These are phyloP conservation scores for Silene coronaria DNA, from an alignment of 179 eudicot species.

Conservation along the genomic window DNA sequence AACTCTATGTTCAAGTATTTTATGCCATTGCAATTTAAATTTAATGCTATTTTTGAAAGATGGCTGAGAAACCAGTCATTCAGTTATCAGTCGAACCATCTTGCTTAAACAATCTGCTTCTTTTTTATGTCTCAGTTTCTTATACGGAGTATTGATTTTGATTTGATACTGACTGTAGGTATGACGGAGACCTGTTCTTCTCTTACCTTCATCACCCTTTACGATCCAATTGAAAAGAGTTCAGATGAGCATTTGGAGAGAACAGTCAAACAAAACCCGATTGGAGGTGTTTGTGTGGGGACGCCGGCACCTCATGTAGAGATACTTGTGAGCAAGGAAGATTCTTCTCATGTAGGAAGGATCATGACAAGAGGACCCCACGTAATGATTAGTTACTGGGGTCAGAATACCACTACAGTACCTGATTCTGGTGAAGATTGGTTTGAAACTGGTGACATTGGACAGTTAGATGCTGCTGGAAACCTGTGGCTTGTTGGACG, in stretches of 20 bases:
- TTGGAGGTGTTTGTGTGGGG: slow-evolving; percentile 70
- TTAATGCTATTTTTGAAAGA: neutral
- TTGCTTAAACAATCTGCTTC: neutral
- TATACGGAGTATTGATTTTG: neutral
- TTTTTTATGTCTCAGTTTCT: neutral
- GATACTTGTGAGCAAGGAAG: slow-evolving; percentile 38
- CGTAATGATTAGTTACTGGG: slow-evolving; percentile 78
- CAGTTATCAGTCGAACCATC: neutral
- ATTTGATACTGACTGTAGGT: slow-evolving; percentile 37
- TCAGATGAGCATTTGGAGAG: slow-evolving; percentile 19
- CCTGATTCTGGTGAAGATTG: slow-evolving; percentile 41
- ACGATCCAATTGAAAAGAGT: slow-evolving; percentile 42
- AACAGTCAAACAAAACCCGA: slow-evolving; percentile 13
- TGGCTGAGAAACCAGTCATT: neutral
- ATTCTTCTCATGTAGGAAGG: slow-evolving; percentile 46
- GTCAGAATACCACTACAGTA: slow-evolving; percentile 23
- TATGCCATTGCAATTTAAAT: neutral
- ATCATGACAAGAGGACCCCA: slow-evolving; percentile 86
- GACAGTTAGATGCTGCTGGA: slow-evolving; percentile 57
- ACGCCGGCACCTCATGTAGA: slow-evolving; percentile 89
- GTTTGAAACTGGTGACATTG: slow-evolving; percentile 91
- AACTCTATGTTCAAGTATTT: neutral
- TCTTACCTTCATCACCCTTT: slow-evolving; percentile 66
- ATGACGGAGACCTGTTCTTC: slow-evolving; percentile 97
- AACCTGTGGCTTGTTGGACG: slow-evolving; percentile 90